Percentiles rank a stretch among this genome's conserved stretches.
These are phyloP conservation scores for Daldinia childiae DNA, from an alignment of 495 filamentous ascomycete species.

Conservation along the genomic window DNA sequence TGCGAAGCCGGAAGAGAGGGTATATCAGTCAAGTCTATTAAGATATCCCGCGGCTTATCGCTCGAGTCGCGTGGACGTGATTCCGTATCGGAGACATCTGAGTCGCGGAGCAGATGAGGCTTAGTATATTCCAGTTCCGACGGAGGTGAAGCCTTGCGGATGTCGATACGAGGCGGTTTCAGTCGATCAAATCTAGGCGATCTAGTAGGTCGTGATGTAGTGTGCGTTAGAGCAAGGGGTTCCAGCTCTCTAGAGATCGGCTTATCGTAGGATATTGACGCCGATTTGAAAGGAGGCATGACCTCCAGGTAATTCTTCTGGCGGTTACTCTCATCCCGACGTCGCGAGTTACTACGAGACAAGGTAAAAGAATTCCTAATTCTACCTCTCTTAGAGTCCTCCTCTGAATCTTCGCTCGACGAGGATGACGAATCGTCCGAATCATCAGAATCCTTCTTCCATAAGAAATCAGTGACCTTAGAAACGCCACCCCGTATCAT, in stretches of 20 bases:
- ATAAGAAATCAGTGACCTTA: constrained; percentile 60
- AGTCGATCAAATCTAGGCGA: constrained; percentile 64
- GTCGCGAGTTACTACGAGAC: constrained; percentile 39
- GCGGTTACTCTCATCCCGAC: constrained; percentile 37
- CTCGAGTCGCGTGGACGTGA: constrained; percentile 34
- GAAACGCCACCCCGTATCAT: constrained; percentile 59
- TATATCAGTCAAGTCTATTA: constrained; percentile 42
- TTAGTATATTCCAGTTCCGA: constrained; percentile 45
- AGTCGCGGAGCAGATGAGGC: constrained; percentile 33
- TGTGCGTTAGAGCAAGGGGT: constrained; percentile 19
- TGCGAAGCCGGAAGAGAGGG: constrained; percentile 38
- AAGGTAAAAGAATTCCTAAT: constrained; percentile 36
- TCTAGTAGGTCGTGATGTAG: constrained; percentile 47
- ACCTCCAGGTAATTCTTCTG: constrained; percentile 52
- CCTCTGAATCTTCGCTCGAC: constrained; percentile 55
- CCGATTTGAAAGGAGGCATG: constrained; percentile 52
- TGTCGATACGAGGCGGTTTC: constrained; percentile 70
- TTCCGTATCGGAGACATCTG: constrained; percentile 51
- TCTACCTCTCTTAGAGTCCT: constrained; percentile 49
- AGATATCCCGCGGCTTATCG: constrained; percentile 17
- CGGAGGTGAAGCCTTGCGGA: constrained; percentile 61
- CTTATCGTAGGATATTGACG: constrained; percentile 26
- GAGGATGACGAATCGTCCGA: constrained; percentile 46
- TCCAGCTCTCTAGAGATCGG: constrained; percentile 23
- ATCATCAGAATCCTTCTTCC: constrained; percentile 52